Evolutionary conservation across 768 basidiomycete genomes (phyloP).

Genomic region (Lactarius sanguifluus): DNA sequence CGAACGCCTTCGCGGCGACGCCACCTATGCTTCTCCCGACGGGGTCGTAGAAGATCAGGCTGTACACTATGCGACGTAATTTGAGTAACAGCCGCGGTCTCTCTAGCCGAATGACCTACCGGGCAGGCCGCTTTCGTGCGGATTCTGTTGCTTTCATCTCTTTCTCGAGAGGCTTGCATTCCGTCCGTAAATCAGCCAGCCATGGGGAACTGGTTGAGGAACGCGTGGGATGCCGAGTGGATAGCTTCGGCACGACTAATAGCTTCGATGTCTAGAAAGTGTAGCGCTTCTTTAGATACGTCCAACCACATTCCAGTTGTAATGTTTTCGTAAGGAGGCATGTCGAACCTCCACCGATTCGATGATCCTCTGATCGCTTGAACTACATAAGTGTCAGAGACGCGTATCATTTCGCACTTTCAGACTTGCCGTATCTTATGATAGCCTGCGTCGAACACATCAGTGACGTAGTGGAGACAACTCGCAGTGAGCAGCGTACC

Average conservation of each 20-base stretch:
- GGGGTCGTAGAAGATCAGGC: constrained; percentile 79
- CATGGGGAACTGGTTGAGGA: constrained; percentile 74
- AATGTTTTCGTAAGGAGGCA: constrained; percentile 71
- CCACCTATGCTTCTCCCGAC: constrained; percentile 64
- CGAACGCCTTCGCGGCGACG: constrained; percentile 76
- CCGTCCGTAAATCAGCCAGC: constrained; percentile 70
- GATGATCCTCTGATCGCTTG: constrained; percentile 60
- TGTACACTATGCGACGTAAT: constrained; percentile 33
- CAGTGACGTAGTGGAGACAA: constrained; percentile 3
- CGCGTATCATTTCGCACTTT: neutral
- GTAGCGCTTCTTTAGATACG: constrained; percentile 53
- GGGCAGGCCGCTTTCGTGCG: constrained; percentile 63
- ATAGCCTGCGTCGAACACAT: constrained; percentile 52
- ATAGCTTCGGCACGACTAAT: constrained; percentile 77
- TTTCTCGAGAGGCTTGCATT: constrained; percentile 79
- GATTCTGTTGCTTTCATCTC: constrained; percentile 58
- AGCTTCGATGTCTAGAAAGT: constrained; percentile 51
- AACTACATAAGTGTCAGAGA: neutral
- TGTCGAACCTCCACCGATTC: constrained; percentile 78
- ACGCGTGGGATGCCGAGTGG: constrained; percentile 81
- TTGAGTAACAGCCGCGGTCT: neutral
- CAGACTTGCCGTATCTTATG: constrained; percentile 66
- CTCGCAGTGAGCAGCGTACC: constrained; percentile 45
- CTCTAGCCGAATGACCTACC: constrained; percentile 39
- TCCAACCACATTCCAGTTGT: constrained; percentile 82